A percentile compares a stretch with the other conserved stretches of the same genome.
Conservation (phyloP, 2,329 filamentous ascomycete genomes). For the Daldinia eschscholtzii region DNA sequence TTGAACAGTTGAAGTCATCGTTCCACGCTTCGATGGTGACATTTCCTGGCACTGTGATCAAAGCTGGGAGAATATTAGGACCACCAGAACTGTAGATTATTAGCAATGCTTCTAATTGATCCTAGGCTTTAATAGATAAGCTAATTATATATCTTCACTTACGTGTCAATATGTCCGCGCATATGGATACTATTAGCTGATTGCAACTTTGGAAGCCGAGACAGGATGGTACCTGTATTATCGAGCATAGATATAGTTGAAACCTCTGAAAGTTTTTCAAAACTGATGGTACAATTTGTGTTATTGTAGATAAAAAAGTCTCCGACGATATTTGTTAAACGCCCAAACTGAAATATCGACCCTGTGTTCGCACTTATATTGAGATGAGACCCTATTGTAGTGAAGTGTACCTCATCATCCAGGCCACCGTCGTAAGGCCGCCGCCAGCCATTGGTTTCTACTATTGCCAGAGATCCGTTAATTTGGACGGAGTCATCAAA, state of each 20-base stretch:
- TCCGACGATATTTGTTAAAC: neutral
- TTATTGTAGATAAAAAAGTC: neutral
- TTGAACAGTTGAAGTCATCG: slow-evolving; percentile 35
- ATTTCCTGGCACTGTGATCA: slow-evolving; percentile 15
- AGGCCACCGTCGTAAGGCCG: too few relatives aligned
- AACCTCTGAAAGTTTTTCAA: neutral
- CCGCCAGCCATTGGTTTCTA: too few relatives aligned
- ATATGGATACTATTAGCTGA: neutral
- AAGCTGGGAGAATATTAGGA: slow-evolving; percentile 1
- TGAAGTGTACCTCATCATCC: too few relatives aligned
- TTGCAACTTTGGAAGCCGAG: neutral
- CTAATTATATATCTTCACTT: neutral
- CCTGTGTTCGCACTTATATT: neutral
- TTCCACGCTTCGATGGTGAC: slow-evolving; percentile 30
- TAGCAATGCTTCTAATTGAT: neutral
- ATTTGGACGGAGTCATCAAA: too few relatives aligned
- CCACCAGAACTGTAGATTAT: neutral
- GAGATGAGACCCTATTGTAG: neutral
- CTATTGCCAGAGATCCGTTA: too few relatives aligned
- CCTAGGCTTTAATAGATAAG: too few relatives aligned
- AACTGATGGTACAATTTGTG: neutral
- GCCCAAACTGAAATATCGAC: neutral
- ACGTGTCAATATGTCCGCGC: neutral
- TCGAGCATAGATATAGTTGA: neutral
- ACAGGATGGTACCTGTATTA: neutral